These are phyloP conservation scores for Annona squamosa DNA, from an alignment of 164 flowering plant species.

Conservation along the genomic window DNA sequence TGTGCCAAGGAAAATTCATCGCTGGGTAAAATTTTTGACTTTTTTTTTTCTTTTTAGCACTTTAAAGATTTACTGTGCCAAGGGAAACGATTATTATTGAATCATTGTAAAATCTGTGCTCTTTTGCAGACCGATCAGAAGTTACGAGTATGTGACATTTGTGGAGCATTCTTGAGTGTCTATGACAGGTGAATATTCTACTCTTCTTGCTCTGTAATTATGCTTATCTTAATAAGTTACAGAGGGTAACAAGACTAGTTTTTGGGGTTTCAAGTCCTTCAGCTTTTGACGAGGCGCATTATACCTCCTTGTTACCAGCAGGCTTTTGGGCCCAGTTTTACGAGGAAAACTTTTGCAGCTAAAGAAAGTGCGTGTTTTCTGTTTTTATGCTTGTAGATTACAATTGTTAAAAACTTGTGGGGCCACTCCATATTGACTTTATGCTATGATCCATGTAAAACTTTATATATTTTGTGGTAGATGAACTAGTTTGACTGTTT, in stretches of 20 bases:
- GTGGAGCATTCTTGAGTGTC: slow-evolving; percentile 98
- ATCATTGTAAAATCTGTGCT: not conserved
- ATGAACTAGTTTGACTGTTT: slow-evolving; percentile 14
- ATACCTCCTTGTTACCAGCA: slow-evolving; percentile 99
- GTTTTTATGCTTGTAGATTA: slow-evolving; percentile 59
- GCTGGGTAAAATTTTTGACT: not conserved
- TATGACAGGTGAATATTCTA: slow-evolving; percentile 76
- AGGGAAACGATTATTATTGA: not conserved
- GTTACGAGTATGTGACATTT: slow-evolving; percentile 96
- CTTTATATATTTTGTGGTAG: not conserved
- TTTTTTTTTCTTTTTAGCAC: no score
- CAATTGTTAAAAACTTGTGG: slow-evolving; percentile 23
- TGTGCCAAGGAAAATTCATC: not conserved
- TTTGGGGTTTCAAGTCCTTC: slow-evolving; percentile 72
- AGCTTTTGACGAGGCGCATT: slow-evolving; percentile 71
- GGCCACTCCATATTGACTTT: not conserved
- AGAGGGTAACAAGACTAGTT: slow-evolving; percentile 32
- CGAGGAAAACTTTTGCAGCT: slow-evolving; percentile 99
- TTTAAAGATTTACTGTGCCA: not conserved
- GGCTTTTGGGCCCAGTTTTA: slow-evolving; percentile 99
- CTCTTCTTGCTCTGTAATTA: slow-evolving; percentile 4
- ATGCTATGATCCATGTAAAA: not conserved
- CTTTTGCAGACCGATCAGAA: slow-evolving; percentile 93
- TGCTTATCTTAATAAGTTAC: slow-evolving; percentile 11
- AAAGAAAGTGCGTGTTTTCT: slow-evolving; percentile 97